Conservation (phyloP, 2,329 filamentous ascomycete genomes). For the Chalaropsis thielavioides region DNA sequence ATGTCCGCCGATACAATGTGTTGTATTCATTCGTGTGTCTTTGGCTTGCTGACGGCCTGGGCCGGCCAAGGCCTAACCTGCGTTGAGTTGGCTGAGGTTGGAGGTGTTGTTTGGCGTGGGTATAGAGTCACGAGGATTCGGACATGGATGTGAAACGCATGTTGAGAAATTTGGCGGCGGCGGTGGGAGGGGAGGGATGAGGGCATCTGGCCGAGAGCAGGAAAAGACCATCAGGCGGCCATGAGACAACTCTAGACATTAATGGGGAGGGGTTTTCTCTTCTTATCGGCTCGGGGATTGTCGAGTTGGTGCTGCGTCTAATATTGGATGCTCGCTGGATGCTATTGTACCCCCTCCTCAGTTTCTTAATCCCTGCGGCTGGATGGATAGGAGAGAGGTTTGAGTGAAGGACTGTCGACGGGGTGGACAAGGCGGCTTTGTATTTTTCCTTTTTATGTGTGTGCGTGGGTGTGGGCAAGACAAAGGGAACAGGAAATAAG, state of each 20-base stretch:
- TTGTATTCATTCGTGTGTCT: background rate
- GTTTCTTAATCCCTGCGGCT: background rate
- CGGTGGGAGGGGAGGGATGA: background rate
- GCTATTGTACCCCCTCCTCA: background rate
- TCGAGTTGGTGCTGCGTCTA: background rate
- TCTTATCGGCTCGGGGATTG: background rate
- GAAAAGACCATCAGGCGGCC: conserved; percentile 2
- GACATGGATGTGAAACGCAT: conserved; percentile 1
- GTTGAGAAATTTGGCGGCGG: background rate
- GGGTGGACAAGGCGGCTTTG: background rate
- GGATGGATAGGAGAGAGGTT: background rate
- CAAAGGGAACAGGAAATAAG: background rate
- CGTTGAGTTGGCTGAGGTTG: background rate
- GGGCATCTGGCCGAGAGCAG: background rate
- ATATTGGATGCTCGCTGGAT: background rate
- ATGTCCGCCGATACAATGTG: background rate
- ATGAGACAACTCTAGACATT: background rate
- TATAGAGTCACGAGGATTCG: background rate
- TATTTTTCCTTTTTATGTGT: background rate
- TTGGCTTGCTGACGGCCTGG: background rate
- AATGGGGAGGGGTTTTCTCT: background rate
- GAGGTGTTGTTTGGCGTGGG: background rate
- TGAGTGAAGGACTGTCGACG: background rate
- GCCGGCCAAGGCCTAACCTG: background rate
- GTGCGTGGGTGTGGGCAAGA: background rate